Evolutionary conservation across 352 stramenopile species (phyloP).

Genomic region (Lagenidium sp.): DNA sequence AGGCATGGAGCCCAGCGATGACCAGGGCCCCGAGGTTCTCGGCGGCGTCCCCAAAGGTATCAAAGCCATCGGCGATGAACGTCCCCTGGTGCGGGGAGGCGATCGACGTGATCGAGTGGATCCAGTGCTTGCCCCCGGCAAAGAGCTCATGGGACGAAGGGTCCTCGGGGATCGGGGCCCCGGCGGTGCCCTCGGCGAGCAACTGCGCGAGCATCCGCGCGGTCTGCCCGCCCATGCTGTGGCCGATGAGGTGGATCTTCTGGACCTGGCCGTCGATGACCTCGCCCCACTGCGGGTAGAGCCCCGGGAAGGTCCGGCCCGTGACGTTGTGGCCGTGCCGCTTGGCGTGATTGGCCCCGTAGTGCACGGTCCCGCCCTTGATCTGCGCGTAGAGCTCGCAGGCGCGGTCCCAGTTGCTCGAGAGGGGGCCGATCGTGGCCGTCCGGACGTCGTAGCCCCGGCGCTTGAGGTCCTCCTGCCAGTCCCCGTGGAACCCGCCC

Average conservation of each 20-base stretch:
- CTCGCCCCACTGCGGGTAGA: slow-evolving; percentile 30
- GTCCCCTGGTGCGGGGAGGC: slow-evolving; percentile 18
- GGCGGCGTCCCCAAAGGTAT: slow-evolving; percentile 5
- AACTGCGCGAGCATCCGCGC: slow-evolving; percentile 30
- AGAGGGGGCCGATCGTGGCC: slow-evolving; percentile 20
- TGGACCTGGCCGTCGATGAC: slow-evolving; percentile 23
- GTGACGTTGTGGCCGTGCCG: slow-evolving; percentile 17
- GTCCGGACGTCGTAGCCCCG: slow-evolving; percentile 22
- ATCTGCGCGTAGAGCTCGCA: slow-evolving; percentile 42
- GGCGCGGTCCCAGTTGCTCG: slow-evolving; percentile 35
- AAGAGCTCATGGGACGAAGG: slow-evolving; percentile 13
- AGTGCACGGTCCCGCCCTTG: slow-evolving; percentile 31
- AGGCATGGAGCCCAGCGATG: slow-evolving; percentile 2
- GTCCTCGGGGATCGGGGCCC: slow-evolving; percentile 15
- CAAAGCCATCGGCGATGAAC: slow-evolving; percentile 12
- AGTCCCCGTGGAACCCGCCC: slow-evolving; percentile 23
- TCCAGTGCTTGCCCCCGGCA: slow-evolving; percentile 21
- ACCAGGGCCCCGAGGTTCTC: slow-evolving; percentile 11
- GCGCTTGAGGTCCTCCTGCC: slow-evolving; percentile 14
- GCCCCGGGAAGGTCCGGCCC: slow-evolving; percentile 17
- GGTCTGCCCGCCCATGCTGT: slow-evolving; percentile 36
- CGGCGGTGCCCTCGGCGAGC: slow-evolving; percentile 20
- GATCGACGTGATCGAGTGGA: slow-evolving; percentile 28
- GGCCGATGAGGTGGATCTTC: slow-evolving; percentile 30
- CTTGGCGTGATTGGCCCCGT: slow-evolving; percentile 23